Evolutionary conservation across 371 early-diverging fungal genomes (phyloP), one percentile per base, ranked within the genome.

Genomic region (Conidiobolus incongruus): DNA sequence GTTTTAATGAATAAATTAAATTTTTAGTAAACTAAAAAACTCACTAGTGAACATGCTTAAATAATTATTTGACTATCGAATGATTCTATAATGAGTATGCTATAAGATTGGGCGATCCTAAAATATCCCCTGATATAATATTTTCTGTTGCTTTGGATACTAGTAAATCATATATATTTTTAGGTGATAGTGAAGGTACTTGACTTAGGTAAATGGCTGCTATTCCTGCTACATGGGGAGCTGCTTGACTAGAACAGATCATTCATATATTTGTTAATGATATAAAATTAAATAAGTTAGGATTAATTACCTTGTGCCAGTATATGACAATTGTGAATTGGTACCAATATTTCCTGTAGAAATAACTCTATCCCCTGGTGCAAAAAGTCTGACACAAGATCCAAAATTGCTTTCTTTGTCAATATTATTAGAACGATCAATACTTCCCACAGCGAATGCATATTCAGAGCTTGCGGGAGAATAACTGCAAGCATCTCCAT

Each of bases 371-470:
- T 77, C 66, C 31, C 99, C 99, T 29, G 92, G 92, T 26, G 85
- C 88, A 58, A 88, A 87, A 22, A 95, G 70, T 58, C 92, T 85
- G 17, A 90, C 89, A 61, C 96, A 95, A 33, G 55, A 54, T 42
- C 95, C 96, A 47, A 58, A 62, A 66, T 92, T 86, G 23, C 84
- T 81, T 47, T 61, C 78, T 28, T 91, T 89, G 38, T 77, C 70
- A 20, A 61, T 63, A 62, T 93, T 89, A 48, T 84, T 78, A 8
- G 49, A 47, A 20, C 44, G 38, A 46, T 51, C 46, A 24, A 75
- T 51, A 57, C 74, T 72, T 13, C 77, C 66, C 8, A 85, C 81
- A 4, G 84, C 94, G 10, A 90, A 88, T 1, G 93, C 89, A 46
- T 89, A 62, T 45, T 63, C 55, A 11, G 82, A 67, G 26, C 75